Evolutionary conservation across 441 rosid species (phyloP).

Genomic region (Erodium trifolium): DNA sequence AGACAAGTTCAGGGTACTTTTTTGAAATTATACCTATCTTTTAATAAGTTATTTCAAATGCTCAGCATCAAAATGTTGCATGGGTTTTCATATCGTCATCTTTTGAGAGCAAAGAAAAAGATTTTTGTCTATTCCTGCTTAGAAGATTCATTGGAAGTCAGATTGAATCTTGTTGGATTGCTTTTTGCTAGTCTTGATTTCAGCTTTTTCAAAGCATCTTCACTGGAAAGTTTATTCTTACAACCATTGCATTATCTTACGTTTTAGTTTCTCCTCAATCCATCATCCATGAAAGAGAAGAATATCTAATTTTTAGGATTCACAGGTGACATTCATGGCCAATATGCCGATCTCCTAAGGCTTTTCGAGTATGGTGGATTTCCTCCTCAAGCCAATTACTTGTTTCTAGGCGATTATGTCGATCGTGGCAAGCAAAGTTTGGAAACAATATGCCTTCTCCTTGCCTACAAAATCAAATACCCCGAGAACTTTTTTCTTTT

Average conservation of each 20-base stretch:
- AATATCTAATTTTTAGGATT: not conserved
- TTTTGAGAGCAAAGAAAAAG: not conserved
- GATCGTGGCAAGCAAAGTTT: too few relatives aligned
- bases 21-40: too few relatives aligned
- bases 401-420: conserved; percentile 53
- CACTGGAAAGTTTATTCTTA: not conserved
- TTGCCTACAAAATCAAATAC: too few relatives aligned
- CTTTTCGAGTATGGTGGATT: conserved; percentile 65
- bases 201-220: not conserved
- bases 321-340: conserved; percentile 71
- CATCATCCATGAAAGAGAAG: not conserved
- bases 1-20: too few relatives aligned
- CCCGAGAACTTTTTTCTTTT: too few relatives aligned
- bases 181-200: not conserved
- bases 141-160: not conserved
- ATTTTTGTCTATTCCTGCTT: not conserved
- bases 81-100: too few relatives aligned
- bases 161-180: not conserved
- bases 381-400: conserved; percentile 54
- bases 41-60: too few relatives aligned
- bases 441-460: too few relatives aligned
- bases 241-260: not conserved
- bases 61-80: too few relatives aligned
- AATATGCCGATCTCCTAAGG: conserved; percentile 49
- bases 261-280: not conserved